Conservation (phyloP, 2,329 filamentous ascomycete genomes). For the Penicillium digitatum region DNA sequence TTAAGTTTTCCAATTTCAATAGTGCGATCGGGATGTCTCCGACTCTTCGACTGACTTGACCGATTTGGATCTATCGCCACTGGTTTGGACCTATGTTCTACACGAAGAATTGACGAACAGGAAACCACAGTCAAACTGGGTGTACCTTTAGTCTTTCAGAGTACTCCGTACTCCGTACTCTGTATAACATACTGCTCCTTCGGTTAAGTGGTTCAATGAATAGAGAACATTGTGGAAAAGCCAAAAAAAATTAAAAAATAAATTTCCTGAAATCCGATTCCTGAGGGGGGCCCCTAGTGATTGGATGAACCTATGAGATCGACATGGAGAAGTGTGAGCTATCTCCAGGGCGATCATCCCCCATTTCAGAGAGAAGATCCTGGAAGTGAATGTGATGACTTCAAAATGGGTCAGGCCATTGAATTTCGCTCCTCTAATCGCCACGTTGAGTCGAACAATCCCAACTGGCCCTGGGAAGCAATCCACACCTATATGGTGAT, state of each 20-base stretch:
- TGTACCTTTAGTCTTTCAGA: not conserved
- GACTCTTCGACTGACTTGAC: not conserved
- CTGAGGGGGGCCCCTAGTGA: not conserved
- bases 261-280: not conserved
- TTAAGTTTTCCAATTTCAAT: constrained; percentile 8
- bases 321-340: constrained; percentile 1
- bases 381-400: constrained; percentile 17
- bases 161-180: too few relatives aligned
- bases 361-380: constrained; percentile 12
- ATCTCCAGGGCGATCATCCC: constrained; percentile 16
- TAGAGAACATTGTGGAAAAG: not conserved
- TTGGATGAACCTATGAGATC: constrained; percentile 19
- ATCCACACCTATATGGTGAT: constrained; percentile 9
- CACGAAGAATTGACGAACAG: too few relatives aligned
- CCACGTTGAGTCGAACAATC: constrained; percentile 23
- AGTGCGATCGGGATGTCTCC: constrained; percentile 12
- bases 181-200: too few relatives aligned
- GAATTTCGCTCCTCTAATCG: constrained; percentile 5
- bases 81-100: not conserved
- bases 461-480: constrained; percentile 2
- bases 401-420: constrained; percentile 14
- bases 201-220: too few relatives aligned
- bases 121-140: not conserved
- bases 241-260: too few relatives aligned
- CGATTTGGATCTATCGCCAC: not conserved